Evolutionary conservation across 148 eudicot species (phyloP), one percentile per base, ranked within the genome.

Genomic region (Camellia japonica): DNA sequence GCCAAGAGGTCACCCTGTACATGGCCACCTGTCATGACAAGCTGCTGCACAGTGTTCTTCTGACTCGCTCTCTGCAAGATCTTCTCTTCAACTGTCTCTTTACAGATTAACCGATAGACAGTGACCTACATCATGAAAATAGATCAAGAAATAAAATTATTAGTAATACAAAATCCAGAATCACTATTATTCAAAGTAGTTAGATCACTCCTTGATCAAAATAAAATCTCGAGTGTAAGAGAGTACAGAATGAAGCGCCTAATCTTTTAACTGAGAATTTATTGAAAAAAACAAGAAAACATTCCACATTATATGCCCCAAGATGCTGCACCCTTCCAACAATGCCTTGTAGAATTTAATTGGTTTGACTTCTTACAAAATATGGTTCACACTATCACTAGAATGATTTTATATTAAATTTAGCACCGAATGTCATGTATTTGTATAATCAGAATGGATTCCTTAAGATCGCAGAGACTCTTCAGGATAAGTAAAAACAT

Each of bases 11-110:
- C 99, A 70, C 99, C 99, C 88, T 96, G 99, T 76, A 96, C 97
- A 87, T 96, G 99, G 43, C 99, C 99, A 41, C 99, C 99, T 41
- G 99, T 96, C 99, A 96, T 96, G 60, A 96, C 99, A 80, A 96
- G 97, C 84, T 96, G 99, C 83, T 96, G 99, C 38, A 96, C 99
- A 2, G 99, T 93, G 87, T 80, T 96, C 79, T 95, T 96, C 83
- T 96, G 99, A 66, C 94, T 93, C 16, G 99, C 99, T 85, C 99
- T 91, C 84, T 92, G 98, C 83, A 96, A 82, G 77, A 96, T 96
- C 85, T 96, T 96, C 84, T 96, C 99, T 82, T 96, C 99, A 20
- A 96, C 98, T 0, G 99, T 96, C 80, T 96, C 99, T 87, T 96
- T 96, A 85, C 97, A 96, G 44, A 96, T 93, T 66, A 96, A 82